Percentiles rank a stretch among this genome's conserved stretches.
phyloP scores from a whole-genome alignment of 2,329 filamentous ascomycete genomes.

The Aspergillus ustus region DNA sequence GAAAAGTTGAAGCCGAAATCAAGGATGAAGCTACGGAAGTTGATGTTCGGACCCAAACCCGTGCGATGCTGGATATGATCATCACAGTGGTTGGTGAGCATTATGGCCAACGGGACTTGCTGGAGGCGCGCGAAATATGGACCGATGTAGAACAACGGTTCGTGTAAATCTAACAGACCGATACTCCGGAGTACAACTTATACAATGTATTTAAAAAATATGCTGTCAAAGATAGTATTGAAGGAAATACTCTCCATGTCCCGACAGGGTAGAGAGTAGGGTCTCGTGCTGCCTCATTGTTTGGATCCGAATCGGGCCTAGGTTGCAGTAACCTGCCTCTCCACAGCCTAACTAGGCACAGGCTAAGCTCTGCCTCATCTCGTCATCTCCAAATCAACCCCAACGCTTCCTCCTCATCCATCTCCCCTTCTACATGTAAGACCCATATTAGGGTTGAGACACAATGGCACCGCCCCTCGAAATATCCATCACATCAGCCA shows the following conservation, averaged over 20 bases:
- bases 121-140: constrained; percentile 71
- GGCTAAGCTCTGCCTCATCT: neutral
- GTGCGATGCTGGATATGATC: constrained; percentile 88
- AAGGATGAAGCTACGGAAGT: constrained; percentile 24
- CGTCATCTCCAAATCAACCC: constrained; percentile 3
- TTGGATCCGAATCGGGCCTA: constrained; percentile 9
- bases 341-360: neutral
- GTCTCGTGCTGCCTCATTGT: constrained; percentile 13
- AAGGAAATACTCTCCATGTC: neutral
- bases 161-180: neutral
- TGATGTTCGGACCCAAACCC: constrained; percentile 37
- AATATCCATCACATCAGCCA: constrained; percentile 56
- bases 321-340: constrained; percentile 5
- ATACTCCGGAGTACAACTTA: neutral
- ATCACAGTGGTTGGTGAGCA: constrained; percentile 84
- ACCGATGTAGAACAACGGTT: constrained; percentile 21
- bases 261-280: neutral
- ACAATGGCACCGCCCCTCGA: constrained; percentile 50
- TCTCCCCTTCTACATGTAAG: constrained; percentile 7
- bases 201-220: neutral
- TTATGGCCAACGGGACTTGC: constrained; percentile 85
- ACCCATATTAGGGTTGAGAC: neutral
- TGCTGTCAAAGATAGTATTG: neutral
- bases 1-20: constrained; percentile 20
- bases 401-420: constrained; percentile 8